Base-by-base conservation (phyloP, 345 rosid genomes). In the Ceriops tagal region DNA sequence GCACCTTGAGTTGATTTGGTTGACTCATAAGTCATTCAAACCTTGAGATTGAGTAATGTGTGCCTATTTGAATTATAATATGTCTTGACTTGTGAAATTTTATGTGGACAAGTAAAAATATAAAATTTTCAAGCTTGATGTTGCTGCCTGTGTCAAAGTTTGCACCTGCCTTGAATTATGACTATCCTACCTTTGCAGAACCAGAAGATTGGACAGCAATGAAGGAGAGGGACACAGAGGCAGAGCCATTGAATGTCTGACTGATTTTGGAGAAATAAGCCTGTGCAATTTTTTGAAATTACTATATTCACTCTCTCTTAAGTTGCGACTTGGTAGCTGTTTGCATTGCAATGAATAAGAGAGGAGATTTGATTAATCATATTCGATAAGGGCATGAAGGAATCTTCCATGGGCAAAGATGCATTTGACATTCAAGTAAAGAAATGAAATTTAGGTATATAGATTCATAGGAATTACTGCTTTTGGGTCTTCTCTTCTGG, bases 231-330 rank as follows among this genome's bases (percentile, higher is more conserved):
- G 87, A 84, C 63, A 47, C 83, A 1, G 98, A 92, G 79, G 84
- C 80, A 22, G 98, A 92, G 71, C 91, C 98, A n/a, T 77, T 92
- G 70, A 88, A 83, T 76, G 70, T 86, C 61, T 92, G 81, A 86
- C 52, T 34, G 61, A 69, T 56, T 61, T 15, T 53, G 1, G 47
- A 53, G 68, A 65, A 68, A 70, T 27, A 62, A 73, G 58, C 65
- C 60, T 62, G 47, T 20, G 8, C 21, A 72, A 31, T 21, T 61
- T 28, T 58, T 71, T 57, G 26, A 32, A 39, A 24, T 72, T 70
- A 61, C 66, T 21, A 62, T 24, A 39, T 9, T 68, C 18, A 24
- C 49, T 32, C 67, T 57, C 62, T 52, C 51, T 46, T 39, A n/a
- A 11, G 77, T 62, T 27, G 74, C 70, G 60, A 55, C 49, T 68